Evolutionary conservation across 1,284 basidiomycete genomes (phyloP), one percentile per base, ranked within the genome.

Genomic region (Exobasidium rhododendri): DNA sequence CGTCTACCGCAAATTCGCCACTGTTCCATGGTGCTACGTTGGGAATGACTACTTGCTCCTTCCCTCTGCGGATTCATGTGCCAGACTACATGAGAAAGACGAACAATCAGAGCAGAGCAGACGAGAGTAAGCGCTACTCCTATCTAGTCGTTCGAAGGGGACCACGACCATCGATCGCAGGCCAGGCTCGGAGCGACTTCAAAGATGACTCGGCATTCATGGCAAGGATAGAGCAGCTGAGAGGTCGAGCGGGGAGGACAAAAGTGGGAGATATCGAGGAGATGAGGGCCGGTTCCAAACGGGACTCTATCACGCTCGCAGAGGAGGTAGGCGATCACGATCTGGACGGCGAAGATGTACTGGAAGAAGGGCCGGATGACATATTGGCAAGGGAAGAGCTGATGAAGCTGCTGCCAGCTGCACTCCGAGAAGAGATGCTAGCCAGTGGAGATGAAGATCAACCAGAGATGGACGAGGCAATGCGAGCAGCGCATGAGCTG

Each of bases 91-190:
- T 32, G 35, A 59, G 45, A 26, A 46, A 61, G 55, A 59, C 43
- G n/a, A 10, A 7, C 17, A 46, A 46, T 43, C 24, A 24, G 30
- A 57, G 40, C 4, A 6, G 22, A 31, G 81, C 85, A 40, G 91
- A 90, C 1, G 92, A 94, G 81, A 88, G 92, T 69, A 85, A 87
- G 40, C 86, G 86, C 30, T 97, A 93, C 78, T 91, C 91, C 20
- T 99, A 98, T 78, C 87, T 97, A 44, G 89, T 94, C 29, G 85
- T 99, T 57, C 87, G 87, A 31, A 85, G 92, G 44, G 94, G 94
- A 0, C 66, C 82, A 26, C 84, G 94, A 57, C 93, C 84, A 0
- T 56, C 64, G n/a, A 35, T 77, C 11, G 51, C 65, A 1, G n/a
- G 45, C 2, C 61, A 67, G 26, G 63, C 66, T n/a, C 61, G 56